A percentile compares a stretch with the other conserved stretches of the same genome.
These are phyloP conservation scores for Suillus fuscotomentosus DNA, from an alignment of 768 basidiomycete genomes.

Conservation along the genomic window DNA sequence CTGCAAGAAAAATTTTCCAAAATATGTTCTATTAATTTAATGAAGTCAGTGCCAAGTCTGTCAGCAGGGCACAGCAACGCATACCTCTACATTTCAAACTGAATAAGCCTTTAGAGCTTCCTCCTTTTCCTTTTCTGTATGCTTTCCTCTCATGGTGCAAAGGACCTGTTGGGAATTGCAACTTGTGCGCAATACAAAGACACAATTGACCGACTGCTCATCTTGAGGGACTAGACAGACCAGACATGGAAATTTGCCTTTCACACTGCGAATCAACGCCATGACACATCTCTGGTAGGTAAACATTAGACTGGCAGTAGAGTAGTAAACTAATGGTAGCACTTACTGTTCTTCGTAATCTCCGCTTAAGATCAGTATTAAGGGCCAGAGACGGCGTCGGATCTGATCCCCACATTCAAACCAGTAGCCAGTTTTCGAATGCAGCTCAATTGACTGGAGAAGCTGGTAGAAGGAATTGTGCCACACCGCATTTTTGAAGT, in stretches of 20 bases:
- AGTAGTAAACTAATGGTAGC: background rate
- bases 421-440: conserved; percentile 5
- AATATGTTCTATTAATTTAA: conserved; percentile 28
- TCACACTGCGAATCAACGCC: conserved; percentile 30
- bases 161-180: conserved; percentile 9
- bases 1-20: conserved; percentile 31
- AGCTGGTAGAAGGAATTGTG: conserved; percentile 10
- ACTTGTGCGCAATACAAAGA: conserved; percentile 18
- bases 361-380: conserved; percentile 31
- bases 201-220: conserved; percentile 17
- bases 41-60: background rate
- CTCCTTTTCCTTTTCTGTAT: conserved; percentile 16
- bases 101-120: conserved; percentile 10
- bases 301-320: background rate
- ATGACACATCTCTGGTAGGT: conserved; percentile 28
- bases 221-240: conserved; percentile 34
- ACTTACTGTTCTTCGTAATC: conserved; percentile 47
- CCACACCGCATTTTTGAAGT: conserved; percentile 13
- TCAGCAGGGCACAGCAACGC: background rate
- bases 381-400: conserved; percentile 28
- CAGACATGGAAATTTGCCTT: conserved; percentile 32
- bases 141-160: conserved; percentile 11
- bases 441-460: background rate
- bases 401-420: conserved; percentile 29
- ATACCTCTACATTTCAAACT: conserved; percentile 15